Evolutionary conservation across 2,329 filamentous ascomycete species (phyloP), one percentile per base, ranked within the genome.

Genomic region (Incumbomyces lentus): DNA sequence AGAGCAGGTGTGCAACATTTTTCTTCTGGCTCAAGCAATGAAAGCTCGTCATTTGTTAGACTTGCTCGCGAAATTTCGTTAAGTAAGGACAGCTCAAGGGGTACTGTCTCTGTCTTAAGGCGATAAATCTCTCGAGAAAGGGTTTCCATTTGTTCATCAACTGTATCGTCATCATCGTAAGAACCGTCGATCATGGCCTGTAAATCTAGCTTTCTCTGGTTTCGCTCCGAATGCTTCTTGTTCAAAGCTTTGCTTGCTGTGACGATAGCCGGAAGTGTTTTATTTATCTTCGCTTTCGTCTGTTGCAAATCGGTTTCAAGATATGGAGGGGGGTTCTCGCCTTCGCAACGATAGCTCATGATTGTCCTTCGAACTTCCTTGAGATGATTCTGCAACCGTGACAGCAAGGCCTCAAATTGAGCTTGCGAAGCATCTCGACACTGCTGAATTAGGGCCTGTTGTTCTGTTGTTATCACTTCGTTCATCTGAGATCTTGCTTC

Each of bases 221-320:
- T 57, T 36, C 56, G 50, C 43, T 68, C 60, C n/a, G 68, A 56
- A 7, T 55, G 55, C 38, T 59, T 52, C 51, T 65, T 68, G 13
- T 66, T 50, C 32, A 54, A 52, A 13, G 64, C 55, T 41, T 64
- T 31, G 7, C 22, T 29, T 12, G 18, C 13, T 37, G 32, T 29
- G 12, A 37, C 8, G 16, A 45, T 8, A 6, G 36, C 33, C 4
- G 42, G 42, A 6, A 45, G 12, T 16, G 19, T 22, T 16, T 26
- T 45, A 6, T 5, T 38, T 17, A 30, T 38, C 41, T 44, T 44
- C n/a, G 16, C 7, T 18, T 32, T 35, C 12, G 36, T 35, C 5
- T 19, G 19, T 14, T 22, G 19, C 11, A 44, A 18, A 16, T 44
- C 31, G 6, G 22, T 17, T 17, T 44, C 41, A n/a, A 44, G 41